Evolutionary conservation across 805 yeast species (phyloP), one percentile per base, ranked within the genome.

Genomic region (Saccharomycopsis sp.): DNA sequence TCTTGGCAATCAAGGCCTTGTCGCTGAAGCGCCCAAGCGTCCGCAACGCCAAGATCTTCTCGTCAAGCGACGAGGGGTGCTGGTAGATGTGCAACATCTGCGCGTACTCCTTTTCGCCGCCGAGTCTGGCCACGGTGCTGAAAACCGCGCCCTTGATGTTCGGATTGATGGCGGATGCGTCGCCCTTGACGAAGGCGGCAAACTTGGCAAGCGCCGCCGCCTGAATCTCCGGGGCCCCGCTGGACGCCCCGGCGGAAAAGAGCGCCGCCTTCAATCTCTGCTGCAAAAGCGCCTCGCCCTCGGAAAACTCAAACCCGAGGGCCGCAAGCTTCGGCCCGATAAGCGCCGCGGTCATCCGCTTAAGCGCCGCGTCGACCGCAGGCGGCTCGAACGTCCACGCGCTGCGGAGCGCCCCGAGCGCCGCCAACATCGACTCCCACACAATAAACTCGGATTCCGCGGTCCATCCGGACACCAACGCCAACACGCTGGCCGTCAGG

Each of bases 81-180:
- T 75, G 71, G 77, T 85, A 87, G 61, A 87, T 79, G 37, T 77
- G 67, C 63, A 77, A 77, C 53, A 90, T 70, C 64, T 80, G 77
- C 57, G 88, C 85, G 72, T 83, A 89, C 59, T 83, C 83, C 54
- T 78, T 74, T 29, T 67, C 75, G 59, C 82, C 82, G 64, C 95
- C 95, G 53, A 70, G 68, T 68, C 78, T 78, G 54, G 91, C 89
- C 60, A 80, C 89, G n/a, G 83, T 73, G 56, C 70, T 72, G 72
- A 87, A 89, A 18, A 89, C 82, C 15, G 85, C 67, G 2, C 78
- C 79, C 71, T 88, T 81, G 64, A 44, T 72, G 73, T 88, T 84
- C 58, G 96, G 89, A 70, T 89, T 82, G 62, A 90, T 77, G 37
- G 89, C 89, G 34, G 76, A 71, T 63, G 78, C 77, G 68, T 87